phyloP scores from a whole-genome alignment of 345 rosid genomes.

The Toxicodendron radicans region DNA sequence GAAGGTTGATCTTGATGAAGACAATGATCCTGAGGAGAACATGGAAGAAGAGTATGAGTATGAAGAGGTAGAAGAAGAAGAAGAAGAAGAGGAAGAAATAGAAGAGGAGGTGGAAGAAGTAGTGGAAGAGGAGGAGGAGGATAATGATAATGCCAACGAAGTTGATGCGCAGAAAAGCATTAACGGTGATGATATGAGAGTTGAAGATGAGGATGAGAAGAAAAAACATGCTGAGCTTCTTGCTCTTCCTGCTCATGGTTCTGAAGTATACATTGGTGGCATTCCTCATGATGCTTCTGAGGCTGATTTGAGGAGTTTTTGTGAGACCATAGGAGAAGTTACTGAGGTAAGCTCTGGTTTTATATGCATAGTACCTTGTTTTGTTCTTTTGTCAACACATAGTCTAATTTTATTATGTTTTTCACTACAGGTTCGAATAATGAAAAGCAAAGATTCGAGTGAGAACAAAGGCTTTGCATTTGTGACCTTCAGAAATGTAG shows the following conservation, averaged over 20 bases:
- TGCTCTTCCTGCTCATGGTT: slow-evolving; percentile 68
- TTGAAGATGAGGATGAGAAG: slow-evolving; percentile 47
- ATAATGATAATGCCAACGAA: slow-evolving; percentile 25
- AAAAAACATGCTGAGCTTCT: slow-evolving; percentile 56
- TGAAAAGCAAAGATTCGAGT: slow-evolving; percentile 60
- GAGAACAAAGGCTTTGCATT: slow-evolving; percentile 72
- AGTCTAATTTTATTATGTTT: slow-evolving; percentile 10
- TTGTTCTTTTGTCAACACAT: background rate
- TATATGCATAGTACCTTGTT: background rate
- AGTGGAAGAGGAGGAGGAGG: slow-evolving; percentile 33
- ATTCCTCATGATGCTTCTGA: slow-evolving; percentile 56
- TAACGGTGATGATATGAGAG: slow-evolving; percentile 21
- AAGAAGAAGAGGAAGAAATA: slow-evolving; percentile 44
- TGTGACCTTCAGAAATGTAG: slow-evolving; percentile 59
- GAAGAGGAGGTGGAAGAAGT: slow-evolving; percentile 44
- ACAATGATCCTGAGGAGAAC: slow-evolving; percentile 47
- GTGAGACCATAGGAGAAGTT: slow-evolving; percentile 67
- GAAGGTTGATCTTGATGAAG: slow-evolving; percentile 59
- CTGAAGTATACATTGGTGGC: slow-evolving; percentile 67
- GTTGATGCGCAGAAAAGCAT: slow-evolving; percentile 19
- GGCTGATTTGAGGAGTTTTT: slow-evolving; percentile 52
- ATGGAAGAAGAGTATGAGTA: slow-evolving; percentile 69
- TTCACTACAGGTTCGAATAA: slow-evolving; percentile 49
- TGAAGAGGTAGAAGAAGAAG: slow-evolving; percentile 56
- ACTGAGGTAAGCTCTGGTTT: slow-evolving; percentile 41